Evolutionary conservation across 2,329 filamentous ascomycete species (phyloP), one percentile per base, ranked within the genome.

Genomic region (Thielaviopsis musarum): DNA sequence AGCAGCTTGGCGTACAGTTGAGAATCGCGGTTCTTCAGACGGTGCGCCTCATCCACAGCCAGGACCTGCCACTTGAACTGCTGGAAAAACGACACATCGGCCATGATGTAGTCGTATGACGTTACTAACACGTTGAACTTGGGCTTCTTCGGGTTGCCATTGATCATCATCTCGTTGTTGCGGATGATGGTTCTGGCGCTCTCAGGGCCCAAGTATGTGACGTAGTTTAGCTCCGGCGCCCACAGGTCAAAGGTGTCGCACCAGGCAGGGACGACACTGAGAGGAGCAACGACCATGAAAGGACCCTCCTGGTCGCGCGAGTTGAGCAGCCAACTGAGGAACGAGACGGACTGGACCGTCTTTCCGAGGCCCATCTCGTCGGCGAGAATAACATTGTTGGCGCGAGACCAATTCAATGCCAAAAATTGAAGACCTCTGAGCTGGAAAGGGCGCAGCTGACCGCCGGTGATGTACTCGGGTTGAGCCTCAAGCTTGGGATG

Each of bases 281-380:
- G 78, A 28, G 93, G 93, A 7, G 95, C 93, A n/a, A 97, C 89
- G 62, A 97, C 91, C 52, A 98, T 82, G 68, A 96, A 97, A 0
- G 93, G 93, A 0, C 93, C 93, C 70, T 97, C 88, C 69, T 98
- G 93, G 56, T 79, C 79, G 65, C 91, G 83, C 61, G 90, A 84
- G 71, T 97, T 91, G 59, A 89, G 87, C 62, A 98, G 78, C 91
- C 93, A 98, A 69, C 91, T 96, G 70, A 98, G 85, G 70, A 97
- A 97, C 0, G 91, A 84, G 28, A 98, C 91, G 0, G 91, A 96
- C 72, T 98, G 93, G 0, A 98, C 93, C 0, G 93, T 98, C 74
- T 98, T 98, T 28, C 93, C 93, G 15, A 98, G 78, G 66, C 93
- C 93, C 93, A 98, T 98, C 72, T 98, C 93, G 69, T 98, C 93